A percentile compares a stretch with the other conserved stretches of the same genome.
These are phyloP conservation scores for Golovinomyces cichoracearum DNA, from an alignment of 2,329 filamentous ascomycete genomes.

Conservation along the genomic window DNA sequence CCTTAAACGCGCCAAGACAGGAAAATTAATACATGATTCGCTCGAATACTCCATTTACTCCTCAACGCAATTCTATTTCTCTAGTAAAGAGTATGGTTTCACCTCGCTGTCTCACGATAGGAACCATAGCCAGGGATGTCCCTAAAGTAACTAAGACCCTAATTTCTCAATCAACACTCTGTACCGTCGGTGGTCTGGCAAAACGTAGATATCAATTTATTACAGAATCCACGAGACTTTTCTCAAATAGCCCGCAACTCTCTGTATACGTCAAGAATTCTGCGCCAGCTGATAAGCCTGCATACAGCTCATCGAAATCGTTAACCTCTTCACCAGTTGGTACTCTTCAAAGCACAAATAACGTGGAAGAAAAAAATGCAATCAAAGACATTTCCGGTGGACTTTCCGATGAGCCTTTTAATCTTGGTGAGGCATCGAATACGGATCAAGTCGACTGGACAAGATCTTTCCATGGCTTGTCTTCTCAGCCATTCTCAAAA, in stretches of 20 bases:
- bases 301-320: not conserved
- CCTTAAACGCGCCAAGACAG: no score
- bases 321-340: not conserved
- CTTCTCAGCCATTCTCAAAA: slow-evolving; percentile 33
- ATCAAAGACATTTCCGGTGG: slow-evolving; percentile 21
- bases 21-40: no score
- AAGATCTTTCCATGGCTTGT: slow-evolving; percentile 43
- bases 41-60: no score
- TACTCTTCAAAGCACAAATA: not conserved
- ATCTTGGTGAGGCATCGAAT: slow-evolving; percentile 16
- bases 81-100: not conserved
- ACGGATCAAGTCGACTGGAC: slow-evolving; percentile 44
- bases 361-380: slow-evolving; percentile 8
- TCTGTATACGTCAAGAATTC: not conserved
- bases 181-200: no score
- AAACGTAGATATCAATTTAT: not conserved
- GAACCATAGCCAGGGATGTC: not conserved
- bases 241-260: not conserved
- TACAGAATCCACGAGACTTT: not conserved
- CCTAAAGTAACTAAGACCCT: not conserved
- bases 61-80: no score
- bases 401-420: slow-evolving; percentile 23
- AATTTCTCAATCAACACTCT: no score
- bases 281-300: not conserved
- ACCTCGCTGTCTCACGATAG: not conserved